Base-by-base conservation (phyloP, 805 yeast genomes). In the Kockiozyma suomiensis region DNA sequence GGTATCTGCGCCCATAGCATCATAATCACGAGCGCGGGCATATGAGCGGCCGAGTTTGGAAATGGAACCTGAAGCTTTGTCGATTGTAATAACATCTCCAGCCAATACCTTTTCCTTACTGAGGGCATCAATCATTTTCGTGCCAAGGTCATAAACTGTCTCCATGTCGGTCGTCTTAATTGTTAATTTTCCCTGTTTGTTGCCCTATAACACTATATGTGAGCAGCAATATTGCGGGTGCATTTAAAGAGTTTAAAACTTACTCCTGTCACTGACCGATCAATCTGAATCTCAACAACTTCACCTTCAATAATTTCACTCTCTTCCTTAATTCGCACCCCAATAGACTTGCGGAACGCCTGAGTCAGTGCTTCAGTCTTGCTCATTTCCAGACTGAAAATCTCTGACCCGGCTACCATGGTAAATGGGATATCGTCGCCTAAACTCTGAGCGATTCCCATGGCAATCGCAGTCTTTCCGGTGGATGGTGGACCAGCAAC, bases 401-500 rank as follows among this genome's bases (percentile, higher is more conserved):
- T 84, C 76, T 94, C 99, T 33, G 96, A 87, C 2, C 97, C 99
- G 8, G 96, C 93, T 73, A 94, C 82, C 8, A 96, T 90, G 42
- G 97, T 93, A 75, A 94, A 94, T 41, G 99, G 99, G 60, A 94
- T 97, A 64, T 86, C 90, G 13, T 77, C 70, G 33, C 88, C 88
- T 33, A 79, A 68, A 3, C 73, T 65, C 65, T 78, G 81, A 38
- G 79, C 67, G 47, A 77, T 62, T 17, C 97, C 99, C 87, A 91
- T 88, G 13, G 99, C 99, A 69, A 94, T 83, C 40, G 99, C 99
- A 2, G 99, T 94, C 75, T 94, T 94, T 75, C 99, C 99, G 0
- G 99, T 94, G 13, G 97, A 90, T 30, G 99, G 99, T 10, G 98
- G 98, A 42, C 99, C 99, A 0, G 99, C 98, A 62, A 94, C 81